Evolutionary conservation across 2,329 filamentous ascomycete species (phyloP), one percentile per base, ranked within the genome.

Genomic region (Gyromitra esculenta): DNA sequence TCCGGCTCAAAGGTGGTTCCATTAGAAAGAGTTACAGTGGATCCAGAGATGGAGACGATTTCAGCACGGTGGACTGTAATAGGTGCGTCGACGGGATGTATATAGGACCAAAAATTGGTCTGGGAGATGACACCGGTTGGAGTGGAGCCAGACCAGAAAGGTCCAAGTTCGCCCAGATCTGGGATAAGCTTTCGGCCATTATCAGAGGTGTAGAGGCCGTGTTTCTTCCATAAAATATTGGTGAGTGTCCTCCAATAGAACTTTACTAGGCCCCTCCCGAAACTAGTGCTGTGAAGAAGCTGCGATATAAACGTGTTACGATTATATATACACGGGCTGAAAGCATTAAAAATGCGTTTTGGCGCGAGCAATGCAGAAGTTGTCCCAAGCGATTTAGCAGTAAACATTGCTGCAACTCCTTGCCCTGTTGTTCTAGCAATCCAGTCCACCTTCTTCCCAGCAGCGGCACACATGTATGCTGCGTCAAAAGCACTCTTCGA

Each of bases 401-500:
- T 67, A 37, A 77, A 77, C 75, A 77, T 77, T n/a, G 75, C 52
- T 11, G 43, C 73, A n/a, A 76, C 72, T 9, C 75, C 67, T 59
- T 77, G 75, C 2, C 75, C 75, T 35, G 75, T 70, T 31, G 65
- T 75, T 78, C 89, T 85, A 66, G 91, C 88, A 5, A 91, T 84
- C 86, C 89, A 88, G 59, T 90, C 85, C 0, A 90, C 89, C 68
- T 86, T 82, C 41, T 88, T 84, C 0, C 88, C 89, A 37, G 85
- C 84, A 5, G 84, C 84, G 1, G 87, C 89, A 79, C 88, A 90
- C 0, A 88, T 85, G 78, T 91, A 91, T 0, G 89, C 88, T 9
- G 88, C 86, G 82, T 92, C 90, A 85, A 87, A 91, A 0, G 89
- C 89, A 1, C 87, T 89, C 81, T 92, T 92, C 1, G 86, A 87